Base-by-base conservation (phyloP, 2,329 filamentous ascomycete species). In the Aspergillus latus region DNA sequence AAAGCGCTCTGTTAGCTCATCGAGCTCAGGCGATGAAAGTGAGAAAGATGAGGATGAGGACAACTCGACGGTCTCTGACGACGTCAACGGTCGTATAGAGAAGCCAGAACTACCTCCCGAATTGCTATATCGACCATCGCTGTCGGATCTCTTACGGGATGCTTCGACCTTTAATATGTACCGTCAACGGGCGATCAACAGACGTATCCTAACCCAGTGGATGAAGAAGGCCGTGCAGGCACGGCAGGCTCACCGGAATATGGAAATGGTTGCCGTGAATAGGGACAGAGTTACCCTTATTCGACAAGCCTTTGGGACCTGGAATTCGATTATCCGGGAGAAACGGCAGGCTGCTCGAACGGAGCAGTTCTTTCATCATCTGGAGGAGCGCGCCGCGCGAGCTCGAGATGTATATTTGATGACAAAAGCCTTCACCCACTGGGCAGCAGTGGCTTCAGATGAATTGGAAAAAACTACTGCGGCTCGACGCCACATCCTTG, bases 401-500 rank as follows among this genome's bases (percentile, higher is more conserved):
- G 86, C 87, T 45, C 83, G 88, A 57, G 81, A 88, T 66, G 73
- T 88, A 9, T 88, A 85, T 63, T 77, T 90, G 5, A 71, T 88
- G 56, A 82, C 80, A 3, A 87, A 85, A 68, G 81, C 83, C 2
- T 85, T 90, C 55, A 82, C 79, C 1, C 84, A 88, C 61, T 95
- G 90, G 90, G 82, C 83, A 9, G 81, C 82, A 53, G 78, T 82
- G 49, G 82, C 88, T 9, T 81, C 80, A 5, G 84, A 89, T 11
- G 84, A 90, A 65, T 77, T 85, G 13, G 81, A 85, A 59, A 82
- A 84, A 40, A 90, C 88, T 3, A 84, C 82, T 4, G 79, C 85
- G 42, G 90, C 89, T 16, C 82, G 88, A 59, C 80, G 84, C 59
- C 88, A 90, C 68, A 84, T 92, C 58, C 75, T 94, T 52, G 80